Conservation (phyloP, 257 asterid genomes). For the Scutellaria galericulata region DNA sequence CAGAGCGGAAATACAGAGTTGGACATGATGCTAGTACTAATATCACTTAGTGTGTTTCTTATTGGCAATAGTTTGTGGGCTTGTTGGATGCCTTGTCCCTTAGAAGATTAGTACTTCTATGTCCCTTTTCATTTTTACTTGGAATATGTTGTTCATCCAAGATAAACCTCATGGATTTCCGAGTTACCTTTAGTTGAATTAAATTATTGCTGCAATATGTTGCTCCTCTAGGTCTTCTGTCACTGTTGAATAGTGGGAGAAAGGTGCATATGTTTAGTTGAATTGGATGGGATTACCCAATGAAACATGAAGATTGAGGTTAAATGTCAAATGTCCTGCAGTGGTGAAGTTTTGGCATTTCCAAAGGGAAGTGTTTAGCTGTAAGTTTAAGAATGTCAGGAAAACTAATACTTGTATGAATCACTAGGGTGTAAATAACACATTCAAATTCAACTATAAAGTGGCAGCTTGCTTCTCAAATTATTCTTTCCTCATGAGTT, state of each 20-base stretch:
- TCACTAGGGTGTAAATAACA: not conserved
- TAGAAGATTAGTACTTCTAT: not conserved
- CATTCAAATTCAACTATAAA: not conserved
- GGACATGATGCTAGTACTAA: not conserved
- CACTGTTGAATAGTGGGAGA: not conserved
- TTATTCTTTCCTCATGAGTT: not conserved
- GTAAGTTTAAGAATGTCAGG: not conserved
- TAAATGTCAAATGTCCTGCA: not conserved
- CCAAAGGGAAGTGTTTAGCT: not conserved
- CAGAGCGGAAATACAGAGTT: not conserved
- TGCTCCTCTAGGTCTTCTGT: not conserved
- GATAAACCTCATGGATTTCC: not conserved
- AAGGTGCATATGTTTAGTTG: not conserved
- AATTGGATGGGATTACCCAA: not conserved
- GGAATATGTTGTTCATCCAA: not conserved
- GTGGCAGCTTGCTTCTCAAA: not conserved
- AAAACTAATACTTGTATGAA: not conserved
- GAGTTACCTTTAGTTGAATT: not conserved
- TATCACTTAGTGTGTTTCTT: not conserved
- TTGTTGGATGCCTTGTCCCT: not conserved
- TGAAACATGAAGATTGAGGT: not conserved
- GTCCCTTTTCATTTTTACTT: not conserved
- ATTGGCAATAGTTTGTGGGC: constrained; percentile 19
- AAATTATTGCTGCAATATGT: not conserved
- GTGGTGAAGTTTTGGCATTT: not conserved